Evolutionary conservation across 108 stramenopile species (phyloP), one percentile per base, ranked within the genome.

Genomic region (Nitzschia sp.): DNA sequence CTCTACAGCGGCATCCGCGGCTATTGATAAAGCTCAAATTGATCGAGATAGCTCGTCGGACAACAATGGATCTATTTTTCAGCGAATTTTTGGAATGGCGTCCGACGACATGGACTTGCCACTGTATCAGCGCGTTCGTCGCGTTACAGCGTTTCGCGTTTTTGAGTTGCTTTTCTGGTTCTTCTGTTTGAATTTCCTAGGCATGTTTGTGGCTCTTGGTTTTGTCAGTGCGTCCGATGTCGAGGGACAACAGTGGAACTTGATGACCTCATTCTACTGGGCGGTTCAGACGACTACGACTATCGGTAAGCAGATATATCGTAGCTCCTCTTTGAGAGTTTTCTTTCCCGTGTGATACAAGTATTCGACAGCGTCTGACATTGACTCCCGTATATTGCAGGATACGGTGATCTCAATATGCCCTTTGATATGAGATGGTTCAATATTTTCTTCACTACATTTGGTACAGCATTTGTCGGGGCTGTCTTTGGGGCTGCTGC

Each of bases 181-280:
- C 64, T 6, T 79, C 21, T 23, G 68, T 1, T 33, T 81, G 48
- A 85, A 81, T 45, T 48, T 79, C 52, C 32, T 76, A 25, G 83
- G 84, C 13, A 50, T 79, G 1, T 61, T 78, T 58, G 54, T 63
- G 21, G 63, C 71, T 5, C 68, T 47, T 27, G 38, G 73, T 19
- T 36, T 80, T 22, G 32, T 31, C 23, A n/a, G 29, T 1, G 29
- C 22, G 16, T 26, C 68, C 11, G 80, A 75, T 23, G 48, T 25
- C 2, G 73, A 78, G 28, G 56, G 28, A 17, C 32, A 53, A 0
- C 23, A 66, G 5, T 76, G 77, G 76, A 65, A 36, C 35, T 85
- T 77, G 80, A 81, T 85, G 80, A 72, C 78, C 48, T 69, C 80
- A 2, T 64, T 85, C 1, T 85, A 85, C 41, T 85, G 84, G 84